Evolutionary conservation across 441 rosid species (phyloP).

Genomic region (Eugenia klotzschiana): DNA sequence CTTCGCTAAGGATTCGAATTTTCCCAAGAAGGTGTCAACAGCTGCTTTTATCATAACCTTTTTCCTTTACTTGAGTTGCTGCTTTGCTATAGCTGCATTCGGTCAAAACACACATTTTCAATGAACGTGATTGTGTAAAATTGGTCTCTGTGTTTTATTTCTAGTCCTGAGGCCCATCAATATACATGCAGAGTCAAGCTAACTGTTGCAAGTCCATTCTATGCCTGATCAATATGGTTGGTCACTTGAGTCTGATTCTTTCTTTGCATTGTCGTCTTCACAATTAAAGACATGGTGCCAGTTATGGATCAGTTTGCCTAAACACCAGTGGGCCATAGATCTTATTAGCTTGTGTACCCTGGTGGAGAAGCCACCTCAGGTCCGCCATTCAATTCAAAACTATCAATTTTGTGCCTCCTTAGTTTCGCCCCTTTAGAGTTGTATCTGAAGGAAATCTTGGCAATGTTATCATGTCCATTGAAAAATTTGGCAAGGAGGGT

Average conservation of each 20-base stretch:
- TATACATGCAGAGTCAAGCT: constrained; percentile 43
- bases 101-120: not conserved
- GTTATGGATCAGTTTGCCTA: not conserved
- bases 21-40: constrained; percentile 35
- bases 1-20: constrained; percentile 28
- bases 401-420: not conserved
- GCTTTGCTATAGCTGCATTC: not conserved
- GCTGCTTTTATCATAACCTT: not conserved
- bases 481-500: not conserved
- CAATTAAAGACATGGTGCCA: not conserved
- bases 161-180: not conserved
- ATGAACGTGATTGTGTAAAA: not conserved
- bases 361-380: not conserved
- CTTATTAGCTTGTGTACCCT: not conserved
- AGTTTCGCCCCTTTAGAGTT: not conserved
- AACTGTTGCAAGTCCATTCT: constrained; percentile 45
- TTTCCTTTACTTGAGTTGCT: not conserved
- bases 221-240: constrained; percentile 47
- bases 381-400: not conserved
- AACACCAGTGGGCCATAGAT: not conserved
- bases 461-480: not conserved
- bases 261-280: not conserved
- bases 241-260: constrained; percentile 8
- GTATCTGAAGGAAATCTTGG: not conserved
- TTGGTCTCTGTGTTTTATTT: not conserved